phyloP scores from a whole-genome alignment of 306 rosid genomes.

The Lagenaria siceraria region DNA sequence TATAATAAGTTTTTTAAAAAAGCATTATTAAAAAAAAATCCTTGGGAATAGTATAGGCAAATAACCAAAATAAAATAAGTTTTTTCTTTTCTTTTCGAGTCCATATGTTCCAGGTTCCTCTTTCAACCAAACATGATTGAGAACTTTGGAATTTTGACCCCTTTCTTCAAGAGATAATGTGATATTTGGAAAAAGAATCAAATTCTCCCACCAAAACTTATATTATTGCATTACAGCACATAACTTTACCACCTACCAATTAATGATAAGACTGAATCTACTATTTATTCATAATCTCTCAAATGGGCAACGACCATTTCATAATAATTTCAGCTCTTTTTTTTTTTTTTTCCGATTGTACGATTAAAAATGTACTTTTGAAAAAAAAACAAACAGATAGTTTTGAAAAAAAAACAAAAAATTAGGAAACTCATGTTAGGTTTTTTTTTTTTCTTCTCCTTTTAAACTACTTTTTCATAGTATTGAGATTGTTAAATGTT shows the following conservation, averaged over 20 bases:
- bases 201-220: background rate
- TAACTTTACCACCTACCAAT: background rate
- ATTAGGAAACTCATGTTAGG: too few species aligned
- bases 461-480: too few species aligned
- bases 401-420: too few species aligned
- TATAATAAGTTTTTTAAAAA: too few species aligned
- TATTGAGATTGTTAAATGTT: too few species aligned
- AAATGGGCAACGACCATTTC: background rate
- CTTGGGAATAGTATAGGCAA: background rate
- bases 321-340: too few species aligned
- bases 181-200: background rate
- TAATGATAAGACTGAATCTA: background rate
- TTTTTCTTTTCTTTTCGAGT: background rate
- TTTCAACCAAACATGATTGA: background rate
- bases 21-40: too few species aligned
- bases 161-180: background rate
- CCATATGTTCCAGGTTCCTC: background rate
- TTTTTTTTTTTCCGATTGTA: too few species aligned
- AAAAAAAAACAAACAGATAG: too few species aligned
- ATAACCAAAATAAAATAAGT: background rate
- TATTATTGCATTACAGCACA: background rate
- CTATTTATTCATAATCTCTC: background rate
- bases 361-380: too few species aligned
- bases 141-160: background rate
- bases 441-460: too few species aligned